Percentiles rank a stretch among this genome's conserved stretches.
These are phyloP conservation scores for Chloromonas sp. DNA, from an alignment of 163 green algal species.

Conservation along the genomic window DNA sequence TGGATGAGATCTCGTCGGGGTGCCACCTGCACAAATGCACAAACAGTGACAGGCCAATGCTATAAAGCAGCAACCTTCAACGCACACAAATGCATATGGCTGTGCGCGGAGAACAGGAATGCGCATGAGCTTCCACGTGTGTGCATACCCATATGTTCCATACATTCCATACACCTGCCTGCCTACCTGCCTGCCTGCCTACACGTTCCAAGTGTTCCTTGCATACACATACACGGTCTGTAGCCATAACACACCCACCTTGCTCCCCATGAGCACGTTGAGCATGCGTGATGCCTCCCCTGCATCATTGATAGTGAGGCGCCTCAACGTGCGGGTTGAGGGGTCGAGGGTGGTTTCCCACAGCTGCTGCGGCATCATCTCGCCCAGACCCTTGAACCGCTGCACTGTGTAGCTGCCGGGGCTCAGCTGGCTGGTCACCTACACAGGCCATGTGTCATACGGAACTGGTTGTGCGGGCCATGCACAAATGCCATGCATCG, in stretches of 20 bases:
- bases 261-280: constrained; percentile 80
- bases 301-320: constrained; percentile 77
- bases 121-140: too few species aligned
- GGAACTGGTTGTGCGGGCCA: too few species aligned
- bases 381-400: constrained; percentile 86
- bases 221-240: too few species aligned
- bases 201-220: too few species aligned
- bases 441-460: not conserved
- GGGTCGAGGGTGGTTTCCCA: constrained; percentile 97
- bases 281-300: constrained; percentile 69
- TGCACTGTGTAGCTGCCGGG: constrained; percentile 23
- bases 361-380: constrained; percentile 99
- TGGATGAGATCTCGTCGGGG: too few species aligned
- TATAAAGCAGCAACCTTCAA: too few species aligned
- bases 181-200: constrained; percentile 4
- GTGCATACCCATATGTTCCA: too few species aligned
- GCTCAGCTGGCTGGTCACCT: not conserved
- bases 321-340: constrained; percentile 56
- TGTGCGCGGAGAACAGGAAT: too few species aligned
- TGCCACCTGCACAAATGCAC: too few species aligned
- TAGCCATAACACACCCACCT: constrained; percentile 23
- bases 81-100: too few species aligned
- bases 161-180: not conserved
- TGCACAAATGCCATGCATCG: too few species aligned
- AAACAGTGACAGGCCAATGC: too few species aligned